A percentile compares a stretch with the other conserved stretches of the same genome.
These are phyloP conservation scores for Coemansia sp. DNA, from an alignment of 192 early-diverging fungal species.

Conservation along the genomic window DNA sequence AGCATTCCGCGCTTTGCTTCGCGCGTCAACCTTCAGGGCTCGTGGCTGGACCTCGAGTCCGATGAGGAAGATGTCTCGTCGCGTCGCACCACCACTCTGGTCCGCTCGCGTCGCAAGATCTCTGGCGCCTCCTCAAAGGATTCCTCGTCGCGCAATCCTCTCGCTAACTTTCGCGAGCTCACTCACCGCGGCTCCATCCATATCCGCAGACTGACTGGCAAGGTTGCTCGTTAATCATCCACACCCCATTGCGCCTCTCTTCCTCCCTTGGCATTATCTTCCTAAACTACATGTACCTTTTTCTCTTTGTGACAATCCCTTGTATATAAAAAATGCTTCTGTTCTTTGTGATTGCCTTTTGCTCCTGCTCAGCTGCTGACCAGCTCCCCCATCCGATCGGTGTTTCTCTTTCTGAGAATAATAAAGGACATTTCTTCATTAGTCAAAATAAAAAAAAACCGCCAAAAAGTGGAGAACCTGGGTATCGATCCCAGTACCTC, in stretches of 20 bases:
- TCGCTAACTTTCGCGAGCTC: constrained; percentile 17
- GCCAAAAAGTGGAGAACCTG: background rate
- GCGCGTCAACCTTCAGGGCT: constrained; percentile 27
- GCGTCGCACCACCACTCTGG: constrained; percentile 1
- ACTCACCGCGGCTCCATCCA: constrained; percentile 14
- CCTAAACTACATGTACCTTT: too few relatives aligned
- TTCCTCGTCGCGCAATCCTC: constrained; percentile 1
- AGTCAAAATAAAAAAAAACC: too few relatives aligned
- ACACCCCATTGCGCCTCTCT: background rate
- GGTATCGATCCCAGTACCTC: constrained; percentile 1
- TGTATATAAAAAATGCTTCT: too few relatives aligned
- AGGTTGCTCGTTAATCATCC: constrained; percentile 1
- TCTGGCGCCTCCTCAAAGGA: constrained; percentile 13
- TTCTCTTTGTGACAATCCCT: too few relatives aligned
- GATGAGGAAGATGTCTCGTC: constrained; percentile 14
- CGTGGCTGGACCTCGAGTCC: constrained; percentile 33
- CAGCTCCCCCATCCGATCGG: too few relatives aligned
- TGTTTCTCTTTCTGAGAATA: too few relatives aligned
- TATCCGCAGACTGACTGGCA: constrained; percentile 19
- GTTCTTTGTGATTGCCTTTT: too few relatives aligned
- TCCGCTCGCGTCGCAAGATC: constrained; percentile 16
- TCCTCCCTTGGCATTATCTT: too few relatives aligned
- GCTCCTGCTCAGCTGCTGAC: too few relatives aligned
- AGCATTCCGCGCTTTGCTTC: constrained; percentile 3
- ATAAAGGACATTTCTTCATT: too few relatives aligned